phyloP scores from a whole-genome alignment of 768 basidiomycete genomes.

The Leucocoprinus birnbaumii region DNA sequence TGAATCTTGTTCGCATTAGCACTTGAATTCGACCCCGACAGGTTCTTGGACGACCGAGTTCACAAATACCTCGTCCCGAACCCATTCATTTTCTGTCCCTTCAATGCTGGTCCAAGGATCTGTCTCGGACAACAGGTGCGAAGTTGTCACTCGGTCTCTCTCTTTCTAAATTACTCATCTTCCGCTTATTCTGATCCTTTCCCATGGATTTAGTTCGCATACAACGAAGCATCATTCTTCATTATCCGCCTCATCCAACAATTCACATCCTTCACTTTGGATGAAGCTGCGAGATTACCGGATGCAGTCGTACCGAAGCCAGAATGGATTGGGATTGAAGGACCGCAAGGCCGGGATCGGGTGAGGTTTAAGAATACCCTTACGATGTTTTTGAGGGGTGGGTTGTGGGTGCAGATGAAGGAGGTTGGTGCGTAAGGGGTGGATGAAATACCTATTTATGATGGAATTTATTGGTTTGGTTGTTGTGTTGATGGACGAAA shows the following conservation, averaged over 20 bases:
- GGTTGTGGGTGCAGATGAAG: slow-evolving; percentile 22
- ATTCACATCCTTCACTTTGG: slow-evolving; percentile 40
- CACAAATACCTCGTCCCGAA: slow-evolving; percentile 42
- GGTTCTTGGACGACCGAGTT: slow-evolving; percentile 51
- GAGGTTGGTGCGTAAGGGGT: slow-evolving; percentile 1
- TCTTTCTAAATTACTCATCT: too few relatives aligned
- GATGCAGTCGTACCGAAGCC: slow-evolving; percentile 37
- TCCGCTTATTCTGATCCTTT: too few relatives aligned
- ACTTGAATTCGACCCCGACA: slow-evolving; percentile 47
- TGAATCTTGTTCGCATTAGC: slow-evolving; percentile 27
- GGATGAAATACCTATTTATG: too few relatives aligned
- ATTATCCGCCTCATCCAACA: slow-evolving; percentile 49
- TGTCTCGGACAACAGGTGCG: slow-evolving; percentile 33
- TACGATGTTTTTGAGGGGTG: slow-evolving; percentile 39
- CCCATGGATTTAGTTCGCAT: slow-evolving; percentile 51
- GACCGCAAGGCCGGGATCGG: slow-evolving; percentile 37
- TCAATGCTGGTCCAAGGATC: slow-evolving; percentile 36
- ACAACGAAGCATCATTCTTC: slow-evolving; percentile 54
- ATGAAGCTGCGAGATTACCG: slow-evolving; percentile 30
- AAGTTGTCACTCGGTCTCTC: slow-evolving; percentile 26
- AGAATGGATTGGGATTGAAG: slow-evolving; percentile 34
- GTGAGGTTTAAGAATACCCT: slow-evolving; percentile 25
- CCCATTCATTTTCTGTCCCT: slow-evolving; percentile 36
- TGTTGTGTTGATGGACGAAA: too few relatives aligned
- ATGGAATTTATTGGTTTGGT: too few relatives aligned